These are phyloP conservation scores for Betula pendula DNA, from an alignment of 306 rosid species.

Conservation along the genomic window DNA sequence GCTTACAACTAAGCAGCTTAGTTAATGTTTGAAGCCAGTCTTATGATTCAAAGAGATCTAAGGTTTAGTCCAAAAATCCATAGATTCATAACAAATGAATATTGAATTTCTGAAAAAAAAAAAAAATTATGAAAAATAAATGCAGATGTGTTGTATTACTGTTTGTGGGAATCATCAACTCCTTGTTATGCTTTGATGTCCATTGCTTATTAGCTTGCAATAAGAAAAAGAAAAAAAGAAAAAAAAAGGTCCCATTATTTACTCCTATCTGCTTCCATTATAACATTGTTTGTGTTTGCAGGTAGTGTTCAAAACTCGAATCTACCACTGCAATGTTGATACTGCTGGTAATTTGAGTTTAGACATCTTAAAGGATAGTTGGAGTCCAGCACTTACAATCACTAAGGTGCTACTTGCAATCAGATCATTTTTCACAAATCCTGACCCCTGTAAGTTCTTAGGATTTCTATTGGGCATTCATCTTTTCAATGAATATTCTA, in stretches of 20 bases:
- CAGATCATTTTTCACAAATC: constrained; percentile 62
- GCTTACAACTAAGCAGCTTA: not conserved
- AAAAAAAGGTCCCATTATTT: not conserved
- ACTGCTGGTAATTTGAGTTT: constrained; percentile 57
- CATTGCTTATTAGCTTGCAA: not conserved
- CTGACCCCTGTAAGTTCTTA: constrained; percentile 75
- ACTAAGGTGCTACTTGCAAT: constrained; percentile 73
- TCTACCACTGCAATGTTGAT: constrained; percentile 87
- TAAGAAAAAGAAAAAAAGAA: not conserved
- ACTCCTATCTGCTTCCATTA: constrained; percentile 6
- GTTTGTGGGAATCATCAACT: not conserved
- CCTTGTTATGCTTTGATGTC: not conserved
- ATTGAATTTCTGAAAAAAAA: not conserved
- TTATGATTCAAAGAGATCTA: not conserved
- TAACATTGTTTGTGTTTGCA: constrained; percentile 36
- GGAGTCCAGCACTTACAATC: constrained; percentile 96
- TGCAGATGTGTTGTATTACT: not conserved
- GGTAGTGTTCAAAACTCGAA: constrained; percentile 85
- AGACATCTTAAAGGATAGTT: constrained; percentile 74
- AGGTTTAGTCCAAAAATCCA: not conserved
- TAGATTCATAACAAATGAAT: not conserved
- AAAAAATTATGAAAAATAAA: not conserved
- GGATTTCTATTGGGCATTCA: not conserved
- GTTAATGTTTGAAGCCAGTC: not conserved
- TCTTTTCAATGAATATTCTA: not conserved